Conservation (phyloP, 768 basidiomycete species). For the Tricholoma bakamatsutake region DNA sequence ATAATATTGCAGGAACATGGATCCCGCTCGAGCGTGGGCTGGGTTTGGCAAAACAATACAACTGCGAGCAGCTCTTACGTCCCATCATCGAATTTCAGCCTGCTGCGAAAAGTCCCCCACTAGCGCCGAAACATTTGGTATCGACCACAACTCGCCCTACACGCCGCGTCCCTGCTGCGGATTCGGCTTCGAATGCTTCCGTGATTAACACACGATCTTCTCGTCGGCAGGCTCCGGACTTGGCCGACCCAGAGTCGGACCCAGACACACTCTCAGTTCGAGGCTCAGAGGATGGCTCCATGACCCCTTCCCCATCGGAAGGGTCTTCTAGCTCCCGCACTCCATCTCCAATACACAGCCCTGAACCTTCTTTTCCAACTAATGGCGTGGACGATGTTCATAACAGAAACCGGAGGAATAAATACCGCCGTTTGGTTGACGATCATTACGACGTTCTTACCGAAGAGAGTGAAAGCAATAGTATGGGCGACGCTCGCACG, state of each 20-base stretch:
- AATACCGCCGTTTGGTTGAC: constrained; percentile 39
- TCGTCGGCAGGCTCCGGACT: constrained; percentile 43
- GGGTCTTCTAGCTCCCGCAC: constrained; percentile 87
- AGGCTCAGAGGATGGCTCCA: constrained; percentile 82
- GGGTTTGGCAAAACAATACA: constrained; percentile 83
- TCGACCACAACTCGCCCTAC: constrained; percentile 55
- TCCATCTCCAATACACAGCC: constrained; percentile 78
- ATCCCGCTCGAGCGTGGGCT: constrained; percentile 92
- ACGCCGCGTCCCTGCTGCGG: constrained; percentile 36
- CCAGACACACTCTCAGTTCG: constrained; percentile 59
- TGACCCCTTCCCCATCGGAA: constrained; percentile 86
- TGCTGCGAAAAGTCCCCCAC: constrained; percentile 83
- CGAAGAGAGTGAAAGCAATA: constrained; percentile 44
- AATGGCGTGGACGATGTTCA: constrained; percentile 36
- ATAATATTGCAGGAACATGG: constrained; percentile 75
- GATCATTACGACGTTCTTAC: constrained; percentile 39
- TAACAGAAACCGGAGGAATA: constrained; percentile 37
- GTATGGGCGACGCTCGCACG: constrained; percentile 48
- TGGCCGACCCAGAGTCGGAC: constrained; percentile 52
- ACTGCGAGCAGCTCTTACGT: constrained; percentile 78
- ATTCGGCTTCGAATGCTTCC: constrained; percentile 28
- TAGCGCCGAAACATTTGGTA: constrained; percentile 94
- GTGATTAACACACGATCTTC: constrained; percentile 56
- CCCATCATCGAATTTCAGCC: constrained; percentile 95
- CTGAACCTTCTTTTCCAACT: constrained; percentile 39